Evolutionary conservation across 441 rosid genomes (phyloP), one percentile per base, ranked within the genome.

Genomic region (Pelargonium cotyledonis): DNA sequence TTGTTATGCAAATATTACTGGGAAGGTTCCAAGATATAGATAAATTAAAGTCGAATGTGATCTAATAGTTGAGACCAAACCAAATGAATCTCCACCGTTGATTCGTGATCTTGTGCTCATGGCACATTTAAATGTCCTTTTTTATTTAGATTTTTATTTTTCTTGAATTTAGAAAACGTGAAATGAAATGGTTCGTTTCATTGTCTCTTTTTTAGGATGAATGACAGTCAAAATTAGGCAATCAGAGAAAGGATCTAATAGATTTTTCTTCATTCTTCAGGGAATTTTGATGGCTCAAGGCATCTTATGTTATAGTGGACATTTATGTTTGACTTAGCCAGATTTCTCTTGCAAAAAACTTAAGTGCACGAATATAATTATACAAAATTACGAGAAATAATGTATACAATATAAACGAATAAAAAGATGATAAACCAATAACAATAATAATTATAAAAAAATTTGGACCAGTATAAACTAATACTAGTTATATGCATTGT

Each of bases 141-240:
- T 1, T 35, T 35, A n/a, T 5, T 35, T 5, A 35, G 40, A 35
- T n/a, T 35, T 35, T 35, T 35, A 35, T 35, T 35, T 35, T 35
- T 35, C 7, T 5, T 35, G 6, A 5, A 35, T 35, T 35, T 31
- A 31, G 6, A 0, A 35, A 35, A 35, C 40, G 40, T 35, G 62
- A 16, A 15, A 19, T 23, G 6, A 23, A 8, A 47, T 47, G 15
- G 44, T 5, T n/a, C n/a, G n/a, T n/a, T n/a, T n/a, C n/a, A n/a
- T 9, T 6, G 16, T 70, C 65, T 70, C 70, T 72, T 47, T 57
- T 38, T 8, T 26, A 18, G 68, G 73, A 73, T 47, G 57, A 58
- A 14, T 55, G 29, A 65, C 18, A 67, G 84, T 65, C 74, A 75
- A 76, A 77, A 75, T 84, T 78, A 71, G 81, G 85, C 70, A 74